These are phyloP conservation scores for Sanghuangporus weigelae DNA, from an alignment of 1,284 basidiomycete genomes.

Conservation along the genomic window DNA sequence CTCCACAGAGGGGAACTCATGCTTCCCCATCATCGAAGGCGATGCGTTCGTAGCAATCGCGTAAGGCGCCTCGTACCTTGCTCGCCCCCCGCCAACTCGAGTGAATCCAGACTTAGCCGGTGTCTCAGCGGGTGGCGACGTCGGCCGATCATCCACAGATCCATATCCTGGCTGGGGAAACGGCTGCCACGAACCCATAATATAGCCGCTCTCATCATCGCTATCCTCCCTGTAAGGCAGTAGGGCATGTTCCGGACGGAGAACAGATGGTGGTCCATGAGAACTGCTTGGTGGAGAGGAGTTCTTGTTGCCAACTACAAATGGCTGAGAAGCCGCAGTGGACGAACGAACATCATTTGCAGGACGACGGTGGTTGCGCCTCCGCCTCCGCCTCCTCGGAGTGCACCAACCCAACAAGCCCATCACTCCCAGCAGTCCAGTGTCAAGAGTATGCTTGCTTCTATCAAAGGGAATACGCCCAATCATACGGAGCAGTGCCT, in stretches of 20 bases:
- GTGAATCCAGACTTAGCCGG: constrained; percentile 60
- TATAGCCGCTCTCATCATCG: constrained; percentile 73
- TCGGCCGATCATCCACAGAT: constrained; percentile 34
- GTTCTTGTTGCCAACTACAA: constrained; percentile 19
- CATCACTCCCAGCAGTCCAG: constrained; percentile 80
- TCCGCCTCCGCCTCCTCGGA: constrained; percentile 41
- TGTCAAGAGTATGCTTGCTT: constrained; percentile 74
- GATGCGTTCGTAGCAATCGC: constrained; percentile 43
- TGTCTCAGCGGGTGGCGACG: constrained; percentile 26
- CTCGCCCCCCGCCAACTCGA: constrained; percentile 71
- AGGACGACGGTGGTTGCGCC: constrained; percentile 25
- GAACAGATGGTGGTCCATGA: constrained; percentile 64
- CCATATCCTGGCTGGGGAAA: constrained; percentile 53
- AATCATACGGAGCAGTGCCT: constrained; percentile 76
- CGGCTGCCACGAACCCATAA: constrained; percentile 82
- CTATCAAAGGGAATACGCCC: constrained; percentile 83
- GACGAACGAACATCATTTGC: constrained; percentile 12
- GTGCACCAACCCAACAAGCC: constrained; percentile 73
- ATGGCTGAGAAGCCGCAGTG: constrained; percentile 12
- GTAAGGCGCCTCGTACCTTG: constrained; percentile 74
- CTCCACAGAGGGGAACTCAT: constrained; percentile 62
- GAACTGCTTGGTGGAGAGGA: constrained; percentile 34
- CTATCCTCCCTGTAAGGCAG: constrained; percentile 73
- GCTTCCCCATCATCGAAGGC: constrained; percentile 37
- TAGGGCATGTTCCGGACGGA: constrained; percentile 71